Evolutionary conservation across 805 yeast species (phyloP), one percentile per base, ranked within the genome.

Genomic region (Schwanniomyces pseudopolymorphus): DNA sequence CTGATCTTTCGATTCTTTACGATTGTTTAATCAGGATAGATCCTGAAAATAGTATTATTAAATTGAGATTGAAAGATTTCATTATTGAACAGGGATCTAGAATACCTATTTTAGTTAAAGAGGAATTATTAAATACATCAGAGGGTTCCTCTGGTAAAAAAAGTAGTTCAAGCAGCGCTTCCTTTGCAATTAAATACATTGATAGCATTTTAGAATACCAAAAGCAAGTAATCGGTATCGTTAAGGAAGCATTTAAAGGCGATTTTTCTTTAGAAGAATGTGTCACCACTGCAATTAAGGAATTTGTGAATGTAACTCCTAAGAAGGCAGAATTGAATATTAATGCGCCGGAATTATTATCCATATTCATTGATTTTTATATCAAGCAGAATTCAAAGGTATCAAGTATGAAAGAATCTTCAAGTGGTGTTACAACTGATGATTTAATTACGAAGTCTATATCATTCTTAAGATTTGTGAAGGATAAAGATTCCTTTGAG

Each of bases 401-500:
- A 3, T 44, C 46, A 6, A 51, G 48, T 17, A 39, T 57, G 5
- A 55, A 57, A 33, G 50, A 45, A 21, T 27, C 45, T 20, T 39
- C 51, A 3, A 24, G 43, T 20, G 39, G 33, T 16, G 10, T 31
- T 16, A 58, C 52, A 25, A 54, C 61, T 3, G 71, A 69, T 54
- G 71, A 55, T 7, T 63, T 79, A 8, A 66, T 89, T 45, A 72
- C 72, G 38, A 75, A 77, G 22, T 79, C 89, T 0, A 75, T 87
- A 10, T 65, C 74, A 19, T 75, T 91, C 26, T 82, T 90, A 57
- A 71, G 84, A 46, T 83, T 80, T 58, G 74, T 90, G 39, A 76
- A 80, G 48, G 96, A 91, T 55, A 91, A 89, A 58, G 97, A 90
- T 65, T 70, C 87, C 21, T 91, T 90, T 67, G 96, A 89, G 59